These are phyloP conservation scores for Digitaria exilis DNA, from an alignment of 202 grass and related monocot species.

Conservation along the genomic window DNA sequence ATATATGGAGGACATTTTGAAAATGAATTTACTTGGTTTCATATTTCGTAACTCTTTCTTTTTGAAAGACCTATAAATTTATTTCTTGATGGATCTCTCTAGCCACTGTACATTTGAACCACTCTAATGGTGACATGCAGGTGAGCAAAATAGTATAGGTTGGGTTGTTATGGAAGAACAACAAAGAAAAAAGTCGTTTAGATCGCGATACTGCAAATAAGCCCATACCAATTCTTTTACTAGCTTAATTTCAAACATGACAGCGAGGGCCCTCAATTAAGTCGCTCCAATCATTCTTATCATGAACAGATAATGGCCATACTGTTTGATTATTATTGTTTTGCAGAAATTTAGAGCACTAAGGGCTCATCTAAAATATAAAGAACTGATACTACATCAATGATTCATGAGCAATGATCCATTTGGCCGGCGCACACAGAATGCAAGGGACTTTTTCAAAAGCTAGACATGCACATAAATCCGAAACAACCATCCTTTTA, in stretches of 20 bases:
- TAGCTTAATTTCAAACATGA: neutral
- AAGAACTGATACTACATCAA: neutral
- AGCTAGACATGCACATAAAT: neutral
- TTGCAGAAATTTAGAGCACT: neutral
- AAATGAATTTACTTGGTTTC: too few relatives aligned
- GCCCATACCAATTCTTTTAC: neutral
- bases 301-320: neutral
- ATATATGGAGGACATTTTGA: too few relatives aligned
- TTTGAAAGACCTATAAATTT: neutral
- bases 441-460: conserved; percentile 12
- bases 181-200: neutral
- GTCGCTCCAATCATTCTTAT: neutral
- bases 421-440: conserved; percentile 23
- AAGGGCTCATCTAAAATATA: neutral
- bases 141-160: neutral
- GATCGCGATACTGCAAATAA: neutral
- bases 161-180: neutral
- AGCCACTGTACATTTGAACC: neutral
- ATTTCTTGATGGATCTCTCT: neutral
- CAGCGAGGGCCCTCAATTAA: neutral
- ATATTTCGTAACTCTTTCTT: too few relatives aligned
- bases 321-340: neutral
- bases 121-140: conserved; percentile 3
- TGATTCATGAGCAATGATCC: neutral
- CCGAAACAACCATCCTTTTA: neutral